Conservation (phyloP, 2,329 filamentous ascomycete species). For the Orbilia javanica region DNA sequence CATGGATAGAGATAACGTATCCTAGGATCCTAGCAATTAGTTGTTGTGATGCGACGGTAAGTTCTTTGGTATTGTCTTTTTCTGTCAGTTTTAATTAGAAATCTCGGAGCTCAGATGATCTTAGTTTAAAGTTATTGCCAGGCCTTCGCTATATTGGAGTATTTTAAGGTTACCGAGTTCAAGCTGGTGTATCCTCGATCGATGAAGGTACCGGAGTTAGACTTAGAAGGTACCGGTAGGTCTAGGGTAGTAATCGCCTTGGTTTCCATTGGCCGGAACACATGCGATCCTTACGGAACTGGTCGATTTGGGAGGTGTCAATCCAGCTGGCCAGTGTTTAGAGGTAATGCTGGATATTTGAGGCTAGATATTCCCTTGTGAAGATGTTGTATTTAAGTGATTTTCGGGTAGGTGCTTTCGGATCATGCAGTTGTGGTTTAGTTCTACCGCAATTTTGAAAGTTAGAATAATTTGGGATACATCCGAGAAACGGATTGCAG, state of each 20-base stretch:
- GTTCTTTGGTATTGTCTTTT: constrained; percentile 25
- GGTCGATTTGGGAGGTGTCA: constrained; percentile 14
- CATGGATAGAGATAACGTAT: constrained; percentile 21
- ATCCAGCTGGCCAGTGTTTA: neutral
- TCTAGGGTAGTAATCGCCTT: constrained; percentile 5
- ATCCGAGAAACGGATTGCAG: neutral
- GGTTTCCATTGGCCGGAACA: neutral
- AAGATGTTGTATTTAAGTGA: neutral
- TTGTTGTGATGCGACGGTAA: constrained; percentile 24
- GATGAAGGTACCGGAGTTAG: neutral
- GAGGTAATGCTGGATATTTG: neutral
- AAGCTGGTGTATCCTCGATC: neutral
- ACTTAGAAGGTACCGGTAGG: neutral
- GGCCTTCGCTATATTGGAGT: neutral
- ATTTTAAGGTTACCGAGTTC: neutral
- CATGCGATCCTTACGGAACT: neutral
- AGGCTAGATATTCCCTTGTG: neutral
- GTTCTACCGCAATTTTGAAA: neutral
- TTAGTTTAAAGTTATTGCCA: neutral
- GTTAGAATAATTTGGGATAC: neutral
- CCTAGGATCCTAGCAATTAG: constrained; percentile 4
- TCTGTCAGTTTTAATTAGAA: neutral
- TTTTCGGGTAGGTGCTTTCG: constrained; percentile 1
- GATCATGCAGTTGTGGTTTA: neutral
- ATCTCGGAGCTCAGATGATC: neutral